Conservation (phyloP, 306 rosid genomes). For the Purshia tridentata region DNA sequence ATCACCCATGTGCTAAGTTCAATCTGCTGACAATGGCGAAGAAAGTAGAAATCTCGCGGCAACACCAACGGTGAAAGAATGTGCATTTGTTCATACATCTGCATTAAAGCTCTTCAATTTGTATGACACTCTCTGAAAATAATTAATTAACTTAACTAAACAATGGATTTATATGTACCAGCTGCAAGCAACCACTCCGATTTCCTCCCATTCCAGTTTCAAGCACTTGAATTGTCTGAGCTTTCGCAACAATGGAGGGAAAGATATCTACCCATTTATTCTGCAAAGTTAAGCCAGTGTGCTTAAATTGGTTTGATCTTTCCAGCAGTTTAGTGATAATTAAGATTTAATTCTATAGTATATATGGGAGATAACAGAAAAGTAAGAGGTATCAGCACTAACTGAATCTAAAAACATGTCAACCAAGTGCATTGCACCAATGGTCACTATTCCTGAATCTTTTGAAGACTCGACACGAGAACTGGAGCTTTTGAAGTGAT, state of each 20-base stretch:
- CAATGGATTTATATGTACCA: slow-evolving; percentile 35
- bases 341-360: background rate
- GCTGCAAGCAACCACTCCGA: slow-evolving; percentile 45
- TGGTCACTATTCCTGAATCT: slow-evolving; percentile 45
- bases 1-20: slow-evolving; percentile 53
- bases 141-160: background rate
- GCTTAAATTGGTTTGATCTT: background rate
- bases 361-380: background rate
- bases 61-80: slow-evolving; percentile 61
- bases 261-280: slow-evolving; percentile 58
- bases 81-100: slow-evolving; percentile 77
- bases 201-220: slow-evolving; percentile 43
- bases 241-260: slow-evolving; percentile 54
- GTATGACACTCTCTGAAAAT: background rate
- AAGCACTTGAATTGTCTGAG: slow-evolving; percentile 48
- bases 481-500: slow-evolving; percentile 19
- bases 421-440: slow-evolving; percentile 44
- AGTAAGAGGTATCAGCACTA: background rate
- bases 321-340: background rate
- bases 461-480: slow-evolving; percentile 55
- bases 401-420: slow-evolving; percentile 59
- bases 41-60: slow-evolving; percentile 48
- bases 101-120: slow-evolving; percentile 1
- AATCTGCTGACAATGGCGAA: slow-evolving; percentile 58
- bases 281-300: slow-evolving; percentile 28